Evolutionary conservation across 2,329 filamentous ascomycete species (phyloP), one percentile per base, ranked within the genome.

Genomic region (Colletotrichum shisoi): DNA sequence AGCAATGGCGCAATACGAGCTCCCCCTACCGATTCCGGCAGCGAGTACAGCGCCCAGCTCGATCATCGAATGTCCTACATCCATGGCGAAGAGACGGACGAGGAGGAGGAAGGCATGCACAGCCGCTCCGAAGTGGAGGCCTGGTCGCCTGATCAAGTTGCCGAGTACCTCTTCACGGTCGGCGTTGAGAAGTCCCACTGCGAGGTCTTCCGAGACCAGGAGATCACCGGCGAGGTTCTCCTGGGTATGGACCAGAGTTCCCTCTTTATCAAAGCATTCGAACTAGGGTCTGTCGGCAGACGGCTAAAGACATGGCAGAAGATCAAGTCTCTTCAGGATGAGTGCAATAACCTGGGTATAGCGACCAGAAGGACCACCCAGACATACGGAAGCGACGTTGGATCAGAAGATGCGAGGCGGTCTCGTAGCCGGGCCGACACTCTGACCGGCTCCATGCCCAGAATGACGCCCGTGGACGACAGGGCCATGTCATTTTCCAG

Each of bases 231-330:
- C 56, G 94, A 98, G 73, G 94, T 98, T 4, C 81, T 99, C 45
- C 80, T 99, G 59, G 92, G 92, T 60, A 96, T 98, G 92, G 93
- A 97, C 73, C 94, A 97, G 79, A 92, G 92, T 64, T 96, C 95
- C 45, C 84, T 98, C 17, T 96, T 97, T 76, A 90, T 98, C 81
- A 97, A 97, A 75, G 94, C 95, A 53, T 96, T 97, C 73, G 92
- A 97, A 72, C 84, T 98, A 71, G 94, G 94, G 19, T 92, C 94
- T 3, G 94, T 98, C 72, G 94, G 94, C 9, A 87, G 92, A 64
- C 87, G 94, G 69, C 80, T 98, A 69, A 96, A 96, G 77, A 97
- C 94, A 2, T 98, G 94, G 94, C 93, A 97, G 78, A 97, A 95
- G 79, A 94, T 98, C 77, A 96, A 96, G 78, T 83, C 88, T 3